Base-by-base conservation (phyloP, 768 basidiomycete genomes). In the Steccherinum ochraceum region DNA sequence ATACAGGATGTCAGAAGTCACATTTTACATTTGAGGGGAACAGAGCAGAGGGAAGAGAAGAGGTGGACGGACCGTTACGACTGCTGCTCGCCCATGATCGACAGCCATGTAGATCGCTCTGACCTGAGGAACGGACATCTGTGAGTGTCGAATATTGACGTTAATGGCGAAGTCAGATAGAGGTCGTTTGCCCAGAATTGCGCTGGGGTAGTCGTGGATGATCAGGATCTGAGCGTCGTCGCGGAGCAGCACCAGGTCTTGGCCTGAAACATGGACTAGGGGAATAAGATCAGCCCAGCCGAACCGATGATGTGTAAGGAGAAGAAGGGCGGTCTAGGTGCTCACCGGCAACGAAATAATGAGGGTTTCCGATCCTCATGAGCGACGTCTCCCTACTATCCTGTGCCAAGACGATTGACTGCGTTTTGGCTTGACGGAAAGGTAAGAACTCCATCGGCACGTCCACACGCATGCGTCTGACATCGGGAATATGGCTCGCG, bases 241-340 rank as follows among this genome's bases (percentile, higher is more conserved):
- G 18, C 53, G 40, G 44, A 69, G 55, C 1, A 64, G 55, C 11
- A 60, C 70, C 35, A 74, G 50, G 71, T 63, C 18, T 56, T 64
- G 7, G 70, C 72, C 42, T 64, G 71, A 72, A 0, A 70, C 70
- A 50, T 74, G 72, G 1, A 65, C 71, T 67, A 52, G 18, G 25
- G 3, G 40, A 47, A 27, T 12, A 13, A 45, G 21, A 10, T 19
- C 18, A 19, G 25, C 24, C 19, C n/a, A 2, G 27, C n/a, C 2
- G 24, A 46, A 18, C 12, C 21, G 23, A 18, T 5, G 16, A 46
- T 26, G 12, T n/a, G n/a, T 16, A 60, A 54, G 50, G 13, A 53
- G 55, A 2, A 11, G 16, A 26, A 41, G 35, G 41, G 43, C 23
- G 51, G 16, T 30, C 55, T 46, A 1, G 1, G 5, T 16, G 56